Evolutionary conservation across 2,329 filamentous ascomycete species (phyloP).

Genomic region (Talaromyces pinophilus): DNA sequence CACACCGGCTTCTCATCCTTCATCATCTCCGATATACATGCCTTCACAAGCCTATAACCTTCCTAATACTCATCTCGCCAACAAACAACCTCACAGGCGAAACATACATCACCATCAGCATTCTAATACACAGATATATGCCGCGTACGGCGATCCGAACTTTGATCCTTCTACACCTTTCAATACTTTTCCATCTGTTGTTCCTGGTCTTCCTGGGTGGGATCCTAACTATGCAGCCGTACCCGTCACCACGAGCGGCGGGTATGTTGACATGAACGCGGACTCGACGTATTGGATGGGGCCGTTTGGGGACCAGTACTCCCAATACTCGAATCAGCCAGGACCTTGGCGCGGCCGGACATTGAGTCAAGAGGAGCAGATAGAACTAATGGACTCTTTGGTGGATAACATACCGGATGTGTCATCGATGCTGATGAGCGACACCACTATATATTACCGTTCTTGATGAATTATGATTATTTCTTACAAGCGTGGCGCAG

Average conservation of each 20-base stretch:
- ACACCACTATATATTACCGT: slow-evolving; percentile 21
- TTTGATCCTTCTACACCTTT: slow-evolving; percentile 43
- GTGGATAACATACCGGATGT: slow-evolving; percentile 59
- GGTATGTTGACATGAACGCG: slow-evolving; percentile 38
- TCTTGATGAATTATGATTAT: slow-evolving; percentile 18
- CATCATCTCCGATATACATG: slow-evolving; percentile 28
- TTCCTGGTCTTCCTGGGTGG: slow-evolving; percentile 45
- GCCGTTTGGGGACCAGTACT: slow-evolving; percentile 50
- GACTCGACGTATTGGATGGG: slow-evolving; percentile 48
- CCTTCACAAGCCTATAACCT: slow-evolving; percentile 21
- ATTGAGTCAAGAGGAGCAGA: slow-evolving; percentile 76
- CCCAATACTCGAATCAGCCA: slow-evolving; percentile 50
- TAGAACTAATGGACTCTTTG: slow-evolving; percentile 78
- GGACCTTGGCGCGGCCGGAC: slow-evolving; percentile 59
- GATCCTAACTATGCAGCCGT: slow-evolving; percentile 43
- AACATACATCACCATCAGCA: slow-evolving; percentile 26
- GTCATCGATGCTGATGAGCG: slow-evolving; percentile 28
- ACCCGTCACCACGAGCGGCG: slow-evolving; percentile 38
- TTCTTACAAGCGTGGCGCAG: neutral
- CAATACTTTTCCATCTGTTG: slow-evolving; percentile 44
- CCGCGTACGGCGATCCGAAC: slow-evolving; percentile 31
- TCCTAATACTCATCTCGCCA: slow-evolving; percentile 26
- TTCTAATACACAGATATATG: slow-evolving; percentile 27
- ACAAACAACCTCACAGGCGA: slow-evolving; percentile 20
- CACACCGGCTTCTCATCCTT: slow-evolving; percentile 22